Evolutionary conservation across 805 yeast genomes (phyloP), one percentile per base, ranked within the genome.

Genomic region (Millerago galiae): DNA sequence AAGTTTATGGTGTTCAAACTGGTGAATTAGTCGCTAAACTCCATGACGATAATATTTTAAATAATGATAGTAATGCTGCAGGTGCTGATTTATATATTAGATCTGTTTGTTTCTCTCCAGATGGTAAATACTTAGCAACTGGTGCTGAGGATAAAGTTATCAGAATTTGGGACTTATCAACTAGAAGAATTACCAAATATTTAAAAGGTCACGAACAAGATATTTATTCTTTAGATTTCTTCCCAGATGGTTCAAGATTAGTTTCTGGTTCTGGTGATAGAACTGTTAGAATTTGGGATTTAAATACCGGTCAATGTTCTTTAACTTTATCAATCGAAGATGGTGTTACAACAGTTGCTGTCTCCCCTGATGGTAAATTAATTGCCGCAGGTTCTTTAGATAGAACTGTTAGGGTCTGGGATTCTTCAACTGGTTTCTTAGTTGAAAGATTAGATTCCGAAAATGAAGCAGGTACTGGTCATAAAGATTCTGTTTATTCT

Each of bases 331-430:
- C 89, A 14, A 90, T 91, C 55, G 97, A 91, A 66, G 98, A 91
- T 62, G 99, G 99, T 54, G 98, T 91, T 41, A 91, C 99, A 43
- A 91, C 99, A 0, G 97, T 91, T 36, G 96, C 97, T 16, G 91
- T 91, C 34, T 86, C 96, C 8, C 97, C 97, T 38, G 95, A 91
- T 63, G 96, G 97, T 32, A 79, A 82, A 54, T 77, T 81, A 55
- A 88, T 93, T 55, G 98, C 97, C 32, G 98, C 97, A 14, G 99
- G 99, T 39, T 85, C 95, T 29, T 76, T 91, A 51, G 99, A 91
- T 69, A 77, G 95, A 66, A 84, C 95, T 27, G 97, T 93, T 40
- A 77, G 98, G 49, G 95, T 93, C 37, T 91, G 98, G 97, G 96
- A 91, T 67, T 83, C 96, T 9, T 77, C 85, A 36, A 84, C 95